Conservation (phyloP, 116 monocot genomes). For the Trichopus zeylanicus region DNA sequence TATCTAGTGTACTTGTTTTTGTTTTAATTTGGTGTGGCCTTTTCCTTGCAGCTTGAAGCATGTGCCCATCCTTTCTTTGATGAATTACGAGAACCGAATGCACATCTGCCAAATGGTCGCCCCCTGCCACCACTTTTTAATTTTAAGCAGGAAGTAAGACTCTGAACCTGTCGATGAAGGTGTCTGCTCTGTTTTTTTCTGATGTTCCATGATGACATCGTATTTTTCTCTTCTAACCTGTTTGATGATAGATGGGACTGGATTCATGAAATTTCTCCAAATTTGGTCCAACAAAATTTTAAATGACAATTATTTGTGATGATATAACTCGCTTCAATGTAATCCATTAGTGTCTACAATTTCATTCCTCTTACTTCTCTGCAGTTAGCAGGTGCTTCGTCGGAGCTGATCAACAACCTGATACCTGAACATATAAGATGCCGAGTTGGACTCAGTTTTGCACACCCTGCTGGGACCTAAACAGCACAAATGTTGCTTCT, state of each 20-base stretch:
- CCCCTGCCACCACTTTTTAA: conserved; percentile 58
- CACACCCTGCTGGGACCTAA: conserved; percentile 1
- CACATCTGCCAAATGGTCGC: conserved; percentile 55
- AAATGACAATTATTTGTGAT: no score
- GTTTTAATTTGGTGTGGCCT: not conserved
- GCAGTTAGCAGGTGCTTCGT: conserved; percentile 1
- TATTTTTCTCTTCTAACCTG: no score
- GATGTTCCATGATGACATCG: not conserved
- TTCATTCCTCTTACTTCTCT: not conserved
- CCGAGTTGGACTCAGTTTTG: not conserved
- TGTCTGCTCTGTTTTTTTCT: not conserved
- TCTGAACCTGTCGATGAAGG: not conserved
- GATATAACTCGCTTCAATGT: no score
- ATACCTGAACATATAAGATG: conserved; percentile 2
- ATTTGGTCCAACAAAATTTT: no score
- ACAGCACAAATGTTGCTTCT: not conserved
- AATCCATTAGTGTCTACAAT: no score
- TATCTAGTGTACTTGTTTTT: not conserved
- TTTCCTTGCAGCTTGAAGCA: conserved; percentile 49
- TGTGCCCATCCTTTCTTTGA: conserved; percentile 71
- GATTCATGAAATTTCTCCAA: no score
- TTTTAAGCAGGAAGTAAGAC: conserved; percentile 60
- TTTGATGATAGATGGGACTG: no score
- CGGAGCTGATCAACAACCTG: conserved; percentile 1
- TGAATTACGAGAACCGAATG: conserved; percentile 54